Evolutionary conservation across 2,329 filamentous ascomycete genomes (phyloP).

Genomic region (Plectosphaerella sp.): DNA sequence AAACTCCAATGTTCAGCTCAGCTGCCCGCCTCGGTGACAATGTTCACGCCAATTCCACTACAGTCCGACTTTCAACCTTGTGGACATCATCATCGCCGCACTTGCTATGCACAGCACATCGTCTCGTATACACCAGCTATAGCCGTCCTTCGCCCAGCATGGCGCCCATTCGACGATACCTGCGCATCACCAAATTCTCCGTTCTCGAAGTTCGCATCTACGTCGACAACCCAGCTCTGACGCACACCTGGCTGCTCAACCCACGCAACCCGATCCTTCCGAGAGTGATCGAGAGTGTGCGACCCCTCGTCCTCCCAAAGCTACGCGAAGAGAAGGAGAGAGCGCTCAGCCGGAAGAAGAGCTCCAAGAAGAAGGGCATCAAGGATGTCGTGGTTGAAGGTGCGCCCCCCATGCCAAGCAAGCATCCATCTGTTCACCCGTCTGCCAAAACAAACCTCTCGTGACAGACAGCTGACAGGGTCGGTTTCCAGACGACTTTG

Average conservation of each 20-base stretch:
- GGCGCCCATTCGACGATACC: constrained; percentile 84
- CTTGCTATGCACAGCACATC: neutral
- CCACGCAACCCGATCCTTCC: constrained; percentile 71
- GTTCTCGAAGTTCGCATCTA: constrained; percentile 97
- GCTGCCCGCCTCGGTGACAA: neutral
- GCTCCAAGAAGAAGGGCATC: constrained; percentile 71
- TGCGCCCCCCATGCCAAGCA: constrained; percentile 31
- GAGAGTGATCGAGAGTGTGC: constrained; percentile 78
- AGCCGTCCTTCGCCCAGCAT: constrained; percentile 39
- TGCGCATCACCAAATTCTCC: constrained; percentile 88
- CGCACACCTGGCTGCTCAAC: constrained; percentile 79
- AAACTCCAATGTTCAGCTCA: neutral
- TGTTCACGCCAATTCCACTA: neutral
- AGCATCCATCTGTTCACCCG: no score
- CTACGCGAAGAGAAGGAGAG: constrained; percentile 79
- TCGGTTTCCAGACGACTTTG: constrained; percentile 72
- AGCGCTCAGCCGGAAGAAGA: constrained; percentile 50
- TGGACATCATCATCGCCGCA: neutral
- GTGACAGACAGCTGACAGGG: constrained; percentile 3
- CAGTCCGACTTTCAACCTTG: neutral
- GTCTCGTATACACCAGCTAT: neutral
- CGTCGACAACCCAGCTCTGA: constrained; percentile 81
- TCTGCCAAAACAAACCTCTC: neutral
- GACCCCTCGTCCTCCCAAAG: constrained; percentile 84
- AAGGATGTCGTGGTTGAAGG: constrained; percentile 85